Evolutionary conservation across 768 basidiomycete species (phyloP).

Genomic region (Amanita exitialis): DNA sequence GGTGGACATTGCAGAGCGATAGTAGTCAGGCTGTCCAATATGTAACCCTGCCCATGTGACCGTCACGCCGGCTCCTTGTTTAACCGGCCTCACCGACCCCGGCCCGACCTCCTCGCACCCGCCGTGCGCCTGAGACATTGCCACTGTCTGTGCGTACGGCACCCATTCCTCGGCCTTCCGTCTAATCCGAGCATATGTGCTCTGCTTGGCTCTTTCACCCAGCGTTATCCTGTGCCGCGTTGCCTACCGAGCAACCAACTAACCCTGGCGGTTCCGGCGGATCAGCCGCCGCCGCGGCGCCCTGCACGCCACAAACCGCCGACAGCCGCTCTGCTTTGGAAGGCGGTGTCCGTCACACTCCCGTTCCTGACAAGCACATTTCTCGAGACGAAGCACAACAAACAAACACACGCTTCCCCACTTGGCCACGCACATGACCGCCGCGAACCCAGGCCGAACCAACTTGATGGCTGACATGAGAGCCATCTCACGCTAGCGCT

Average conservation of each 20-base stretch:
- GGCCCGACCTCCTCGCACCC: not conserved
- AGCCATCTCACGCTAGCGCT: slow-evolving; percentile 4
- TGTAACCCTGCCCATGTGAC: slow-evolving; percentile 2
- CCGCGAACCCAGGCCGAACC: not conserved
- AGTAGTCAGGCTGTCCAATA: slow-evolving; percentile 5
- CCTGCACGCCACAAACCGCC: not conserved
- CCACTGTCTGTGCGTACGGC: not conserved
- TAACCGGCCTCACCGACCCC: not conserved
- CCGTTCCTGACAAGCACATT: slow-evolving; percentile 3
- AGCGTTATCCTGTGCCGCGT: not conserved
- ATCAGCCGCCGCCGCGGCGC: not conserved
- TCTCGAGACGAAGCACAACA: not conserved
- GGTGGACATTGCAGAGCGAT: slow-evolving; percentile 12
- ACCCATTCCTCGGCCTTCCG: not conserved
- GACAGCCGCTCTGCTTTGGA: not conserved
- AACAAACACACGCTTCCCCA: not conserved
- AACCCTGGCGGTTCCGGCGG: not conserved
- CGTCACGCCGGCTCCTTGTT: not conserved
- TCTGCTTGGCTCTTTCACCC: no score
- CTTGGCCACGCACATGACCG: not conserved
- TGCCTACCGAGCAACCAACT: not conserved
- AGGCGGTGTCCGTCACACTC: not conserved
- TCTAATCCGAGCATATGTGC: not conserved
- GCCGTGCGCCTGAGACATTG: not conserved
- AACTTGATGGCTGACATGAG: not conserved